Base-by-base conservation (phyloP, 306 rosid genomes). In the Quercus wislizeni region DNA sequence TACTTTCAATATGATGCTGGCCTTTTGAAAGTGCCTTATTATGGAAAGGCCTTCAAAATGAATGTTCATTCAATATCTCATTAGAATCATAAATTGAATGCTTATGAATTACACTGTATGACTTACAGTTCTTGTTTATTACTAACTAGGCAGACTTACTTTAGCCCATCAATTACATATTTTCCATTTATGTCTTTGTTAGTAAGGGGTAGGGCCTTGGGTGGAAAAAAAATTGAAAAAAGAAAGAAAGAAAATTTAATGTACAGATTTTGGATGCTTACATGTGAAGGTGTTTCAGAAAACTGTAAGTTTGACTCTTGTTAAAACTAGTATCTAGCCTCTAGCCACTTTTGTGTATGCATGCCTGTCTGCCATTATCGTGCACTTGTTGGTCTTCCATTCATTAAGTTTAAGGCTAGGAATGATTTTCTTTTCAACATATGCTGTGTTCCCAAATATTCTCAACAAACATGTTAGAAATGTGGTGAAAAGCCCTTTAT, bases 1-100 rank as follows among this genome's bases (percentile, higher is more conserved):
- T 56, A 12, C 75, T 71, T 77, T 77, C 35, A 43, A 7, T 77
- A 70, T 83, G 63, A 33, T 73, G 30, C 52, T 79, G 64, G 59
- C 52, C 55, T 33, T 15, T 27, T 3, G 18, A 6, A 57, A 81
- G 30, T 17, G 30, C 74, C 56, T 65, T 58, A 2, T 68, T 78
- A 28, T 3, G 23, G 4, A 51, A 62, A 27, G 67, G 70, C 11
- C 11, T 38, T 38, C 46, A 38, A 38, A 38, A 38, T 38, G 46
- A 38, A 38, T 38, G 46, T 11, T 33, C 54, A 33, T 68, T 73
- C 5, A 51, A 65, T 33, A 17, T 67, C 65, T 57, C 68, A 5
- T 20, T 67, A 20, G 30, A 56, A 59, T 35, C 57, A 12, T 62
- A 19, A 31, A n/a, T 31, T 78, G 63, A 5, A 12, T 25, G 56